phyloP scores from a whole-genome alignment of 2,329 filamentous ascomycete genomes.

The Calonectria crousiana region DNA sequence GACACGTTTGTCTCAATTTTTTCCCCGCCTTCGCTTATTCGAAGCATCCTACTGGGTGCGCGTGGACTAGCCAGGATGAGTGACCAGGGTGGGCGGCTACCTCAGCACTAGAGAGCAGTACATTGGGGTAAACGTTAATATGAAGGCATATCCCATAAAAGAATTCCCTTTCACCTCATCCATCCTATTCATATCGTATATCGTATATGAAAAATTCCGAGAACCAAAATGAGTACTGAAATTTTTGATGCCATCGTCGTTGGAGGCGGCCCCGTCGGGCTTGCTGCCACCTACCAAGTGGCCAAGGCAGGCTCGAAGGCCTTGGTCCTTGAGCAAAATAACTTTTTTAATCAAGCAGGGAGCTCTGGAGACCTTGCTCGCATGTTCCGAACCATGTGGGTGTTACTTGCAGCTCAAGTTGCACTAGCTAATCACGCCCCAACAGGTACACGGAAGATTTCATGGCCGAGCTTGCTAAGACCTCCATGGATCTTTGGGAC shows the following conservation, averaged over 20 bases:
- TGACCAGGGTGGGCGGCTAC: neutral
- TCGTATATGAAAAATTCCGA: neutral
- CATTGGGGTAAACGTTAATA: neutral
- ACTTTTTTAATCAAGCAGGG: constrained; percentile 22
- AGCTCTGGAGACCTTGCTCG: constrained; percentile 18
- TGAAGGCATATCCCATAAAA: neutral
- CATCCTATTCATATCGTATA: neutral
- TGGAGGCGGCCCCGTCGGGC: constrained; percentile 21
- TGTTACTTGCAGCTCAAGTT: neutral
- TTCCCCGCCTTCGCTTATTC: constrained; percentile 1
- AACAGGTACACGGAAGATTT: constrained; percentile 23
- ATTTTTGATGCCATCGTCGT: constrained; percentile 16
- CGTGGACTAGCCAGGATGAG: neutral
- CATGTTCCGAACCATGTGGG: constrained; percentile 19
- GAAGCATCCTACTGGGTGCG: neutral
- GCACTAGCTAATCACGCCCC: neutral
- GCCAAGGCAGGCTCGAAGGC: constrained; percentile 9
- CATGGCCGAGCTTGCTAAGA: constrained; percentile 21
- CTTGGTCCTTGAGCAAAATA: constrained; percentile 20
- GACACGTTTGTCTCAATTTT: neutral
- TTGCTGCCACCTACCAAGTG: constrained; percentile 20
- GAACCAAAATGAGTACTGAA: neutral
- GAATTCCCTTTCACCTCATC: neutral
- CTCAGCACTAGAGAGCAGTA: too few relatives aligned
- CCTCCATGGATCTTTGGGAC: constrained; percentile 18